These are phyloP conservation scores for Clathrospora elynae DNA, from an alignment of 2,329 filamentous ascomycete species.

Conservation along the genomic window DNA sequence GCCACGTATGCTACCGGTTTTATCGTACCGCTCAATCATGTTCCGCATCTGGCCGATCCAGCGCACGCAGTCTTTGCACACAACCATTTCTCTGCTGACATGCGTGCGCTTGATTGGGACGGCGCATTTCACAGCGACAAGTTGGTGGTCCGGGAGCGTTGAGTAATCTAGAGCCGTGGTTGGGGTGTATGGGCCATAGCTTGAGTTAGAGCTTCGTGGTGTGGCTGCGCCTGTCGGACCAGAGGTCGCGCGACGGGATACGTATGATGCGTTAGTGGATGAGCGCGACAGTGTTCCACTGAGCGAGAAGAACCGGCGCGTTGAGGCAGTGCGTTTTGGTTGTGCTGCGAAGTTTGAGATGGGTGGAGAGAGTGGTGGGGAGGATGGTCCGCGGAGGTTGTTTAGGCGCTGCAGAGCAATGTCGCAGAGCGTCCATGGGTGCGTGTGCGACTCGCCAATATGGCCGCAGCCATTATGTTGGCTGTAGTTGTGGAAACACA, in stretches of 20 bases:
- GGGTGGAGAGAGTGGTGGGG: conserved; percentile 32
- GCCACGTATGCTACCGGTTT: conserved; percentile 37
- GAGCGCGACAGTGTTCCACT: conserved; percentile 33
- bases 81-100: conserved; percentile 32
- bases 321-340: conserved; percentile 29
- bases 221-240: conserved; percentile 15
- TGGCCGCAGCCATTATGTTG: conserved; percentile 45
- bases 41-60: conserved; percentile 38
- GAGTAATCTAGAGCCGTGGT: conserved; percentile 23
- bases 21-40: conserved; percentile 40
- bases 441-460: conserved; percentile 31
- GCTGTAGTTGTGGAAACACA: conserved; percentile 45
- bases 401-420: conserved; percentile 30
- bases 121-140: conserved; percentile 27
- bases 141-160: conserved; percentile 35
- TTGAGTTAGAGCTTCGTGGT: conserved; percentile 20
- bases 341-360: conserved; percentile 13
- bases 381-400: conserved; percentile 33
- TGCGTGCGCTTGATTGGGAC: conserved; percentile 25
- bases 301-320: conserved; percentile 35
- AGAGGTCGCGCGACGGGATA: conserved; percentile 29
- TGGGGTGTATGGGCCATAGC: conserved; percentile 17
- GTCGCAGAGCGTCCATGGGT: conserved; percentile 39
- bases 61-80: conserved; percentile 38
- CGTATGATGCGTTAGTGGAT: conserved; percentile 20